Base-by-base conservation (phyloP, 2,329 filamentous ascomycete species). In the Claviceps lovelessii region DNA sequence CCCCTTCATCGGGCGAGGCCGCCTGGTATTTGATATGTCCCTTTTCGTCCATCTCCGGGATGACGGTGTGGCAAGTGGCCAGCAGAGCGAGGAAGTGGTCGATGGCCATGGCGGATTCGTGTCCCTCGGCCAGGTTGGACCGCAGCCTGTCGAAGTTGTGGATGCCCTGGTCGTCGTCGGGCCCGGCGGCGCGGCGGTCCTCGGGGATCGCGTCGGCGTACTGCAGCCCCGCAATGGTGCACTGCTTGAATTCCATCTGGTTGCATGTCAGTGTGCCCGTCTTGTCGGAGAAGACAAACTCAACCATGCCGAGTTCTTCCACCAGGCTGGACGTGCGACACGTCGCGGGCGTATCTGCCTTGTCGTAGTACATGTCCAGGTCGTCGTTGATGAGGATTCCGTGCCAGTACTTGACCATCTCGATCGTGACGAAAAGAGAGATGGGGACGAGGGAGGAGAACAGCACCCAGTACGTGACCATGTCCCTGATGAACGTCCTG, bases 231-330 rank as follows among this genome's bases (percentile, higher is more conserved):
- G 83, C 88, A 65, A 98, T 97, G 0, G 87, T 86, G 64, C 88
- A 94, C 69, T 97, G 90, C 67, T 90, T 90, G 70, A 97, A 98
- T 69, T 97, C 91, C 93, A 98, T 97, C 78, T 89, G 84, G 66
- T 97, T 97, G 72, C 90, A 95, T n/a, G 91, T 97, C 64, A 97
- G 74, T 4, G 91, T 97, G 47, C 91, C 91, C 1, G 91, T 97
- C 75, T 97, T 97, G 75, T 97, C 91, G 0, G 90, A 96, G 68
- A 98, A 98, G 59, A 98, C 93, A 64, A 94, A 98, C 65, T 97
- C 93, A 48, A 98, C 94, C 79, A 97, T 95, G 54, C 93, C 93
- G 48, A 98, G 73, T 66, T 98, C 94, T 72, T 98, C 93, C 11
- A 98, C 93, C 66, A 98, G 75, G 61, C 90, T 96, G 2, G 91